phyloP scores from a whole-genome alignment of 352 stramenopile genomes.

The Globisporangium middletonii region DNA sequence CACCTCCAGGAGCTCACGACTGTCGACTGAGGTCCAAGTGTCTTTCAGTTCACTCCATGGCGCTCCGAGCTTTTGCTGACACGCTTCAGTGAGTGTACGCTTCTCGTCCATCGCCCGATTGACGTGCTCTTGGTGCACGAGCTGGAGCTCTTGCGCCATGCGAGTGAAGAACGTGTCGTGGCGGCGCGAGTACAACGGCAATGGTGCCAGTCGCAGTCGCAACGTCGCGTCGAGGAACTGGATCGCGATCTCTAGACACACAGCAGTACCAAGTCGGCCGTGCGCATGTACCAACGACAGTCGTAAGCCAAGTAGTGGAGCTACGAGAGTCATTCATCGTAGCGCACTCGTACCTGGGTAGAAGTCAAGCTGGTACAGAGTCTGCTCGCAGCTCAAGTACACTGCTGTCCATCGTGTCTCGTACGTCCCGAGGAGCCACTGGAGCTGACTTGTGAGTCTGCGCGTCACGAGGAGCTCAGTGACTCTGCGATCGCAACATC shows the following conservation, averaged over 20 bases:
- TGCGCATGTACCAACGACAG: neutral
- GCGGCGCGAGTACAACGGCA: conserved; percentile 14
- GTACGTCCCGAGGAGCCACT: conserved; percentile 34
- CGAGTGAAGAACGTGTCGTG: conserved; percentile 23
- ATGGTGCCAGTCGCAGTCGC: conserved; percentile 18
- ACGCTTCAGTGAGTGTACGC: conserved; percentile 20
- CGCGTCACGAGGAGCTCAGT: neutral
- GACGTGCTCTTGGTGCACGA: conserved; percentile 28
- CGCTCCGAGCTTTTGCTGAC: conserved; percentile 18
- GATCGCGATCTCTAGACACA: conserved; percentile 25
- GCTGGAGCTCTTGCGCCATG: conserved; percentile 33
- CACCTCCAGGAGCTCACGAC: conserved; percentile 13
- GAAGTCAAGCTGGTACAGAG: conserved; percentile 40
- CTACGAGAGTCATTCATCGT: neutral
- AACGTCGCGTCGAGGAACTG: conserved; percentile 23
- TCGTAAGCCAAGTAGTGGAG: neutral
- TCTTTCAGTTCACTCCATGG: conserved; percentile 9
- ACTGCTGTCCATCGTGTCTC: conserved; percentile 41
- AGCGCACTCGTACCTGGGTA: conserved; percentile 26
- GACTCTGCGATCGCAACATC: neutral
- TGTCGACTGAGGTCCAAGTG: neutral
- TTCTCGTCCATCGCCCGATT: conserved; percentile 28
- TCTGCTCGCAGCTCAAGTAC: conserved; percentile 35
- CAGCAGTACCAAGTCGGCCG: neutral
- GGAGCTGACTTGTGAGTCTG: conserved; percentile 31